Base-by-base conservation (phyloP, 345 rosid species). In the Citrus reticulata region DNA sequence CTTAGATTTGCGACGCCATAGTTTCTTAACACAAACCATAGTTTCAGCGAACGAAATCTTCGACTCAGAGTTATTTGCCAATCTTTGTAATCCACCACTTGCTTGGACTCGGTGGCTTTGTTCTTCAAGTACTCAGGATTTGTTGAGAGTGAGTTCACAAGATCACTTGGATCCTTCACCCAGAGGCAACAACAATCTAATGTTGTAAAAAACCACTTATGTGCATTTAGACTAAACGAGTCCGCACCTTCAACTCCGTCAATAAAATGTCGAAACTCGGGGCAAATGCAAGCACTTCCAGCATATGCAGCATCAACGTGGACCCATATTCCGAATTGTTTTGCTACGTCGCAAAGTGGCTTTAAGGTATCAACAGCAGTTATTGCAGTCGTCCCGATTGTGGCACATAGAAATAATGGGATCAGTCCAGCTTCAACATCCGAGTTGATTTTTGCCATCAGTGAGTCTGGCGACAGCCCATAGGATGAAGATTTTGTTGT, bases 31-130 rank as follows among this genome's bases (percentile, higher is more conserved):
- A 89, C 91, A 37, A 89, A 78, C 92, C 92, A 89, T 11, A 88
- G 82, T 69, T 83, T 89, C 78, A 89, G 1, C 1, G 90, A 81
- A 2, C 87, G 73, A 72, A 91, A 81, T 78, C 93, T 88, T 75
- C 92, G 46, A 72, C 88, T 78, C 0, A 88, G 82, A 1, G 91
- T 63, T n/a, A 89, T 84, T 76, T 91, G 92, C 95, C 95, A 91
- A 57, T 88, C 91, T 68, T 86, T 85, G 70, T 81, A 88, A 69
- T 91, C 86, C 24, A 88, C 83, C 1, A 86, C 89, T 27, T 68
- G 70, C n/a, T 83, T 75, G 6, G 84, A 61, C 2, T 83, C 83
- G 6, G 80, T 68, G 14, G 80, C 84, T 69, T 81, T 75, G 70
- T 88, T 85, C 68, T 75, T 82, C 51, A 89, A 63, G 76, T 55